phyloP scores from a whole-genome alignment of 2,329 filamentous ascomycete genomes.

The Lecanosticta acicola region DNA sequence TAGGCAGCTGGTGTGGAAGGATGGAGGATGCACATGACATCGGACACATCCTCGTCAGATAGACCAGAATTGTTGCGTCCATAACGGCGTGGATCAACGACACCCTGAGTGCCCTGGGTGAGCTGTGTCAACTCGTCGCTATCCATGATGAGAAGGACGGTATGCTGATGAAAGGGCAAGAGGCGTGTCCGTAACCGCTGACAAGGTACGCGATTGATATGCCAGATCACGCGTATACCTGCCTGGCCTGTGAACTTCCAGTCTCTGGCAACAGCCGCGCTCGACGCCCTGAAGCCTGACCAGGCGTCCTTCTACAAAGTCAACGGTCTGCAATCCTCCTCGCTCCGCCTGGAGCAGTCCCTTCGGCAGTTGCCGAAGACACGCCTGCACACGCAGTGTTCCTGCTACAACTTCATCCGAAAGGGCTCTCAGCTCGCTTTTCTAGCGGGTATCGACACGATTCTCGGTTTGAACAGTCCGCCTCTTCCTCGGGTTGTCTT shows the following conservation, averaged over 20 bases:
- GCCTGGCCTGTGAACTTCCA: too few species aligned
- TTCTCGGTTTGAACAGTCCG: background rate
- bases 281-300: too few species aligned
- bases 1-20: conserved; percentile 70
- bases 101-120: conserved; percentile 63
- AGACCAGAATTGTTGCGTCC: conserved; percentile 79
- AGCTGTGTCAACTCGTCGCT: conserved; percentile 48
- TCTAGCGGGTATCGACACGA: too few species aligned
- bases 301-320: background rate
- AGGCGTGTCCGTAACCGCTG: too few species aligned
- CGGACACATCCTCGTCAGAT: conserved; percentile 72
- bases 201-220: too few species aligned
- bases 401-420: background rate
- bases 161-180: background rate
- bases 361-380: background rate
- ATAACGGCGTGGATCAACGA: conserved; percentile 71
- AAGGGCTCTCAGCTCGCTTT: too few species aligned
- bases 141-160: conserved; percentile 11
- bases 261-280: too few species aligned
- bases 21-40: conserved; percentile 84
- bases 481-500: background rate
- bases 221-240: too few species aligned
- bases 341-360: background rate
- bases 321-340: background rate
- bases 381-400: background rate